Base-by-base conservation (phyloP, 1,139 yeast genomes). In the Fermentozyma sake region DNA sequence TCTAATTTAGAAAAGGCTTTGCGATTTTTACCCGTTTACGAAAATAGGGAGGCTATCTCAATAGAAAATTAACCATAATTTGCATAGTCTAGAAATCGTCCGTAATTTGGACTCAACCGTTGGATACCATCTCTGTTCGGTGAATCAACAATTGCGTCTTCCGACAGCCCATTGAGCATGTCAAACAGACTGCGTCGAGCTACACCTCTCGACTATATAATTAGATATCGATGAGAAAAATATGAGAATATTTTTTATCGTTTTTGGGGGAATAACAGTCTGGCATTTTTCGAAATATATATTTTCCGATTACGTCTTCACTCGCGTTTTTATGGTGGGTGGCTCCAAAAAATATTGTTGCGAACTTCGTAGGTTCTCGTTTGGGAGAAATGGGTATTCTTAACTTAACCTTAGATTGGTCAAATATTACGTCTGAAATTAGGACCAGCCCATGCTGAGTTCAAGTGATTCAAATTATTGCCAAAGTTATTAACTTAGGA, bases 371-470 rank as follows among this genome's bases (percentile, higher is more conserved):
- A 9, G 72, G 72, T 3, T 58, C 69, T 14, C 72, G 72, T 1
- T 35, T 66, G 16, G 72, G 72, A 4, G 72, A 72, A 3, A 54
- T 63, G 55, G 72, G 72, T 10, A 34, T 66, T 11, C 34, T 65
- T 23, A 66, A 66, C 36, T 42, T 66, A 15, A 51, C 71, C 1
- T 44, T 66, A 18, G 72, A 66, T 33, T 66, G 72, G 72, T 58
- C 70, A 23, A 66, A 65, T 32, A 61, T 66, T 22, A 62, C 72
- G 2, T 63, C 70, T 0, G 33, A 50, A 1, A 65, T 66, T 14
- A 59, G 66, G 70, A 33, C 65, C 10, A 54, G 49, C 42, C 72
- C 72, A 2, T 66, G 63, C 38, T 64, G 70, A 68, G 58, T 68
- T 12, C 68, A 64, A 27, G 57, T 57, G 11, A 50, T 66, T 23